Base-by-base conservation (phyloP, 1,284 basidiomycete species). In the Tremellales sp. region DNA sequence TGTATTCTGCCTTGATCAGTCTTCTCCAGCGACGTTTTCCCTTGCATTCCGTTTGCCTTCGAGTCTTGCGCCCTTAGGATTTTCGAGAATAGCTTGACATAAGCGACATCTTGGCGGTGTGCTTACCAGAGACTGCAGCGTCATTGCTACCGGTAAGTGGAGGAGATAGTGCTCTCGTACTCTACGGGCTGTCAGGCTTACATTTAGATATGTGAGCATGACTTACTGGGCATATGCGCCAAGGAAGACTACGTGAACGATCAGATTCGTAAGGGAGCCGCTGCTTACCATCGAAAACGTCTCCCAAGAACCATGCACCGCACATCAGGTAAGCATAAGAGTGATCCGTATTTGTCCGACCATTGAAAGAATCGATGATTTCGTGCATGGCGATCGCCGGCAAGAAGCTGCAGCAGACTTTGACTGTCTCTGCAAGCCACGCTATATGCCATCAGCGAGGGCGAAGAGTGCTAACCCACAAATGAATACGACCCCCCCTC, bases 271-370 rank as follows among this genome's bases (percentile, higher is more conserved):
- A 4, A 29, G 12, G 24, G 4, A 48, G 34, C 9, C n/a, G 5
- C 10, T 16, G 44, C 58, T 56, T 36, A 58, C 61, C 55, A 29
- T 64, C 60, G 3, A 58, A 43, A 1, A 54, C 47, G 34, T 67
- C 68, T 1, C 70, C 70, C 16, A 64, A 39, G 27, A 70, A 60
- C 41, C 71, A 47, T n/a, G 55, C 63, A 56, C 63, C 64, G 48
- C 65, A 70, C 65, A 73, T 66, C 33, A 73, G 56, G 34, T 68
- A 63, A 0, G 63, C 58, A 51, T 73, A 71, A 13, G 57, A 47
- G 39, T 59, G 57, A 40, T 69, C 66, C 5, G 50, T 44, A 3
- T 41, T 48, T 12, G 40, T 14, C 1, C 53, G 50, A 10, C 56
- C 46, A 9, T 57, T 47, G 44, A 71, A 69, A 2, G 60, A 53